These are phyloP conservation scores for Fusarium penzigii DNA, from an alignment of 2,329 filamentous ascomycete genomes.

Conservation along the genomic window DNA sequence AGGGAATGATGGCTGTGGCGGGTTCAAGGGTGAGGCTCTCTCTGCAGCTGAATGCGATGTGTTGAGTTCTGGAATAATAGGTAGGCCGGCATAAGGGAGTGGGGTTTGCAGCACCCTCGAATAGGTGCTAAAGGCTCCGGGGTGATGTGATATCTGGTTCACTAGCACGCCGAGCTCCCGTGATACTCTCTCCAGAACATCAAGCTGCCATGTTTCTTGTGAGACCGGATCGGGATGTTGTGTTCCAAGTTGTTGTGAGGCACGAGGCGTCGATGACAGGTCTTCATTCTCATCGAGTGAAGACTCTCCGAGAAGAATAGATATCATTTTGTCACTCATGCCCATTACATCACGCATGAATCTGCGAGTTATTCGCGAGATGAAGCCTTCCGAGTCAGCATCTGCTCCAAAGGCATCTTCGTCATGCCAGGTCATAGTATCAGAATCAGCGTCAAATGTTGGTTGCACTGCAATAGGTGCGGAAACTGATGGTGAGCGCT, in stretches of 20 bases:
- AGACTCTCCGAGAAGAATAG: slow-evolving; percentile 82
- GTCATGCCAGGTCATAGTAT: slow-evolving; percentile 54
- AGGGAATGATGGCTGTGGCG: slow-evolving; percentile 27
- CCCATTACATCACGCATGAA: slow-evolving; percentile 89
- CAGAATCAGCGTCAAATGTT: slow-evolving; percentile 35
- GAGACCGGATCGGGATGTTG: slow-evolving; percentile 32
- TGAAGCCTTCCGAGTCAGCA: slow-evolving; percentile 66
- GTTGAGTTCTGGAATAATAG: slow-evolving; percentile 59
- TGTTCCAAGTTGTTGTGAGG: slow-evolving; percentile 37
- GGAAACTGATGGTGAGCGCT: slow-evolving; percentile 28
- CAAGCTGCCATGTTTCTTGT: slow-evolving; percentile 67
- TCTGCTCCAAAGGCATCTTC: slow-evolving; percentile 47
- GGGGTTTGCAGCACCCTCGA: slow-evolving; percentile 62
- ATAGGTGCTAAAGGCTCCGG: slow-evolving; percentile 87
- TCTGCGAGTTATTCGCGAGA: slow-evolving; percentile 78
- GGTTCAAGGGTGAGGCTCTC: slow-evolving; percentile 21
- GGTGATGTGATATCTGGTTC: slow-evolving; percentile 75
- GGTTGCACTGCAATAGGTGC: slow-evolving; percentile 30
- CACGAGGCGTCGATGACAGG: slow-evolving; percentile 49
- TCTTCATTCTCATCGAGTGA: slow-evolving; percentile 57
- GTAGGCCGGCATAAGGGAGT: slow-evolving; percentile 77
- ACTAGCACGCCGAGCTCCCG: slow-evolving; percentile 84
- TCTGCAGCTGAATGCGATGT: slow-evolving; percentile 34
- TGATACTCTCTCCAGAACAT: slow-evolving; percentile 80
- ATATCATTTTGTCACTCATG: slow-evolving; percentile 82